A percentile compares a stretch with the other conserved stretches of the same genome.
phyloP scores from a whole-genome alignment of 306 rosid species.

The Purshia tridentata region DNA sequence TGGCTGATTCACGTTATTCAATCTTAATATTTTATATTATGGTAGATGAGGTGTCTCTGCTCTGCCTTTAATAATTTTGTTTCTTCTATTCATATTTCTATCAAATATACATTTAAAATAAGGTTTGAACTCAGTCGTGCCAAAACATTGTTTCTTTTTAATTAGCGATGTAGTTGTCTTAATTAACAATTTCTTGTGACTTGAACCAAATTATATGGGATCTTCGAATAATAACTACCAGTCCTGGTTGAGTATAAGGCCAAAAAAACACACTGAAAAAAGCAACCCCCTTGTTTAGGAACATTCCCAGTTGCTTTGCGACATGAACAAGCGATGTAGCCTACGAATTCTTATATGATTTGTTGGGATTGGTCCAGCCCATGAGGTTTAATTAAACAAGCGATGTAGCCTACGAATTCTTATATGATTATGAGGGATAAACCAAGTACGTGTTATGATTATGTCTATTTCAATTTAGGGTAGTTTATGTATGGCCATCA shows the following conservation, averaged over 20 bases:
- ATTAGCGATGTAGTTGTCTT: not conserved
- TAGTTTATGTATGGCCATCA: too few relatives aligned
- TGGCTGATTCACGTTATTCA: not conserved
- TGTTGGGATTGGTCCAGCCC: too few relatives aligned
- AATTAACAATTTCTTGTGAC: not conserved
- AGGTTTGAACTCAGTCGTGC: not conserved
- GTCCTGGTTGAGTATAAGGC: not conserved
- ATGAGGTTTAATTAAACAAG: too few relatives aligned
- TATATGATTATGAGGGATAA: too few relatives aligned
- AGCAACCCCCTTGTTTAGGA: too few relatives aligned
- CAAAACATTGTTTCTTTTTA: not conserved
- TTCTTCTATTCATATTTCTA: not conserved
- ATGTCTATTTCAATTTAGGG: too few relatives aligned
- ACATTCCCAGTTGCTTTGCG: not conserved
- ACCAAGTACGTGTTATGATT: too few relatives aligned
- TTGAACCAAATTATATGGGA: conserved; percentile 5
- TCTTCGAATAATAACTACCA: not conserved
- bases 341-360: too few relatives aligned
- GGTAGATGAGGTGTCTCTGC: conserved; percentile 5
- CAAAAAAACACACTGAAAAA: not conserved
- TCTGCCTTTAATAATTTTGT: not conserved
- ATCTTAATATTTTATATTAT: not conserved
- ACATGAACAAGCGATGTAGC: too few relatives aligned
- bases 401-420: too few relatives aligned
- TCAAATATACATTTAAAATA: not conserved